A percentile compares a stretch with the other conserved stretches of the same genome.
Conservation (phyloP, 257 asterid genomes). For the Scutellaria baicalensis region DNA sequence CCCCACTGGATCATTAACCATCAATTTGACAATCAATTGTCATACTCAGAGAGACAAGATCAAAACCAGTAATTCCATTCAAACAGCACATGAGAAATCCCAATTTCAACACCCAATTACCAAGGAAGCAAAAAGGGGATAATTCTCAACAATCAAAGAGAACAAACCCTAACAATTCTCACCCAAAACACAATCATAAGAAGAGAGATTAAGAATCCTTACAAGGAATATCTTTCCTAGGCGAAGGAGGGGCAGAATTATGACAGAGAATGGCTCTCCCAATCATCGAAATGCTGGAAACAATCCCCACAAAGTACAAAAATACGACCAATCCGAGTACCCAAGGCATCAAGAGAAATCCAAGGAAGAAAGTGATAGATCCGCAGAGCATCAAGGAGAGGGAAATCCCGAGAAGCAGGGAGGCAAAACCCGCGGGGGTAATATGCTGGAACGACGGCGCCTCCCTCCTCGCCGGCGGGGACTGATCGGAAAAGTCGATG, state of each 20-base stretch:
- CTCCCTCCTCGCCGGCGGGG: slow-evolving; percentile 13
- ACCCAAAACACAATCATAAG: not conserved
- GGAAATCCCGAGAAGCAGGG: slow-evolving; percentile 68
- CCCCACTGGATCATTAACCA: not conserved
- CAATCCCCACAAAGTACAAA: slow-evolving; percentile 67
- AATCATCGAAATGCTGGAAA: slow-evolving; percentile 76
- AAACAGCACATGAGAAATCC: not conserved
- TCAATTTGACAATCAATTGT: not conserved
- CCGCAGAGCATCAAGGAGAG: slow-evolving; percentile 74
- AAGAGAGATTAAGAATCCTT: slow-evolving; percentile 12
- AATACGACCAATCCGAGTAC: slow-evolving; percentile 70
- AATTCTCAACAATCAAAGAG: not conserved
- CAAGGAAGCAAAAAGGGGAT: not conserved
- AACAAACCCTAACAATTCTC: not conserved
- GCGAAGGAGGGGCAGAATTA: slow-evolving; percentile 32
- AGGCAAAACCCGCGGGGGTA: slow-evolving; percentile 75
- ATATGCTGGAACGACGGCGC: slow-evolving; percentile 40
- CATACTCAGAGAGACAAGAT: not conserved
- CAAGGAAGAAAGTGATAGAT: slow-evolving; percentile 84
- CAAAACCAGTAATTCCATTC: not conserved
- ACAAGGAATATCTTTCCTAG: slow-evolving; percentile 48
- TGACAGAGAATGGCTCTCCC: slow-evolving; percentile 57
- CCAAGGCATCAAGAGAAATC: slow-evolving; percentile 96
- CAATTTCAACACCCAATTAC: not conserved
- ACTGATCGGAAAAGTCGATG: slow-evolving; percentile 20